Evolutionary conservation across 2,329 filamentous ascomycete genomes (phyloP), one percentile per base, ranked within the genome.

Genomic region (Fonsecaea monophora): DNA sequence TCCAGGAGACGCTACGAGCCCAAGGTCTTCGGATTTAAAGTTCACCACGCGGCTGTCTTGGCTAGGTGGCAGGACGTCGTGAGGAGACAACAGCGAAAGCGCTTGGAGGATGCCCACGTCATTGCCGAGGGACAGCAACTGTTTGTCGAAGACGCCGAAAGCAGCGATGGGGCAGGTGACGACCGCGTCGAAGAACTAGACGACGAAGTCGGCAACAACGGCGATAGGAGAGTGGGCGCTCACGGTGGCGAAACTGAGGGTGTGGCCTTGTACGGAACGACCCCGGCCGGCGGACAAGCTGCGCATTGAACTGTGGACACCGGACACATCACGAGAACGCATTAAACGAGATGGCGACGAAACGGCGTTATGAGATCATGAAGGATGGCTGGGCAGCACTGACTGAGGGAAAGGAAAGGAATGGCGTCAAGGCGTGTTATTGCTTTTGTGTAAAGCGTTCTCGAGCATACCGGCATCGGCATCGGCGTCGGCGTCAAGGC

Each of bases 21-120:
- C 30, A 88, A 91, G 66, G 90, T 96, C 68, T 99, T 95, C 78
- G 95, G 95, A 38, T 99, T 99, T 85, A 92, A 92, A 76, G 93
- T 99, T 5, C 95, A 99, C 80, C 92, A 93, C 4, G 87, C 90
- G 15, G 94, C 95, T 0, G 90, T 94, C 2, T 83, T 99, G 72
- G 89, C 93, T 72, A 87, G 95, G 74, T 99, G 95, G 95, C 95
- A 99, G 81, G 89, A 92, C 76, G 85, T 84, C 53, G 87, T 91
- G 77, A 86, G 93, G 67, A 90, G 94, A 63, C 89, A 93, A 55
- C 92, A 97, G 90, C 89, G 92, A 74, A 85, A 88, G 62, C 85
- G 94, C 50, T 83, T 99, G 70, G 84, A 90, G 72, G 88, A 89
- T 68, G 79, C 81, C 38, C 82, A 82, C 37, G 85, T 97, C 13